phyloP scores from a whole-genome alignment of 1,139 yeast species.

The Citeromyces hawaiiensis region DNA sequence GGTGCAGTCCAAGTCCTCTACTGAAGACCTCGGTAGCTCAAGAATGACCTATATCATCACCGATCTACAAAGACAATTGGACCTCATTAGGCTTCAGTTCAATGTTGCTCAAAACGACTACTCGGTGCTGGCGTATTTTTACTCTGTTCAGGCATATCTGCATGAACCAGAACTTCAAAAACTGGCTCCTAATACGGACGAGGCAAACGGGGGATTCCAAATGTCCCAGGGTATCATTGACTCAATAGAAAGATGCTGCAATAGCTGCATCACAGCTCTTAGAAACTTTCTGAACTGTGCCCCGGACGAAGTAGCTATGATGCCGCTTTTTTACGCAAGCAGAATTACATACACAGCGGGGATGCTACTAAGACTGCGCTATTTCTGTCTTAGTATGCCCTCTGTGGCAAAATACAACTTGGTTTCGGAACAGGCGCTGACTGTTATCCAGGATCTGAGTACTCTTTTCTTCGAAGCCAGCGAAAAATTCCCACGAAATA shows the following conservation, averaged over 20 bases:
- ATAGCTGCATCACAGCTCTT: constrained; percentile 39
- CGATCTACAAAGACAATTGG: constrained; percentile 30
- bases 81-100: constrained; percentile 23
- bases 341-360: constrained; percentile 61
- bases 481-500: constrained; percentile 28
- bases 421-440: constrained; percentile 35
- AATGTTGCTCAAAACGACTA: constrained; percentile 20
- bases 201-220: constrained; percentile 4
- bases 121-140: constrained; percentile 34
- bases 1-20: constrained; percentile 21
- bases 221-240: constrained; percentile 19
- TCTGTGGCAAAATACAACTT: constrained; percentile 28
- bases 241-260: constrained; percentile 36
- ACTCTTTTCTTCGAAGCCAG: constrained; percentile 25
- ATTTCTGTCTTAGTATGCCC: constrained; percentile 40
- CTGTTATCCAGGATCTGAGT: constrained; percentile 28
- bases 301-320: constrained; percentile 30
- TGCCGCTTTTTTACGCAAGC: constrained; percentile 53
- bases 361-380: constrained; percentile 46
- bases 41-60: constrained; percentile 21
- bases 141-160: constrained; percentile 61
- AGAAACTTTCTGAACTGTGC: constrained; percentile 31
- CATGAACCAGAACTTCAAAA: constrained; percentile 45
- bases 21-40: constrained; percentile 12
- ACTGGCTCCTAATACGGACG: constrained; percentile 10